Base-by-base conservation (phyloP, 2,329 filamentous ascomycete species). In the Botrytis pseudocinerea region DNA sequence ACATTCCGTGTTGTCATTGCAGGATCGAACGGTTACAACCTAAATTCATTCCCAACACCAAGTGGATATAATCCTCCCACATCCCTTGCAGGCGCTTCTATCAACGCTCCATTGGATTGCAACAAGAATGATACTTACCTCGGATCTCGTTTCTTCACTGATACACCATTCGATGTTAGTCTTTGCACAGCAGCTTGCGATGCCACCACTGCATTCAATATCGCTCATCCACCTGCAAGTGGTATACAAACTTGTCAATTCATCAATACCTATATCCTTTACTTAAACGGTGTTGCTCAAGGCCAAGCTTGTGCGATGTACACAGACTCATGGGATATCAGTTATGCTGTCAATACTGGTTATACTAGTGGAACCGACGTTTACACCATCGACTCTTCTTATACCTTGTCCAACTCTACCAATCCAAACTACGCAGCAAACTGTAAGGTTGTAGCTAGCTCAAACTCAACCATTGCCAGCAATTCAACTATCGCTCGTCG, bases 11-110 rank as follows among this genome's bases (percentile, higher is more conserved):
- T 84, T 54, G 80, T 82, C 48, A 83, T 85, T 62, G 80, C 83
- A 35, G 84, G 81, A n/a, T 83, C 82, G 57, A 84, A 85, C 71
- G 84, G 82, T 10, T 82, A 82, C 73, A 77, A 78, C 69, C 79
- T 57, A 71, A 74, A 51, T 14, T 72, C 38, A 57, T 78, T 22
- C 57, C 77, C n/a, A 77, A 76, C 72, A 48, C 65, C 65, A 42
- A 16, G 25, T 3, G 65, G 65, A 69, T 69, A 69, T 18, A 57
- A 4, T 42, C 16, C 46, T 32, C 48, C 65, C 32, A 22, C 46
- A 57, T 57, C 8, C 25, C 46, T 57, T 69, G 35, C 40, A 20
- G 38, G 18, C 12, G 38, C 65, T 57, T 48, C 65, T 32, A 69
- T 69, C 16, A 57, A 69, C 14, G 65, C 65, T 57, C 65, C 65